Percentiles rank a stretch among this genome's conserved stretches.
Evolutionary conservation across 176 grass and related monocot genomes (phyloP).

Genomic region (Pontederia crassipes): DNA sequence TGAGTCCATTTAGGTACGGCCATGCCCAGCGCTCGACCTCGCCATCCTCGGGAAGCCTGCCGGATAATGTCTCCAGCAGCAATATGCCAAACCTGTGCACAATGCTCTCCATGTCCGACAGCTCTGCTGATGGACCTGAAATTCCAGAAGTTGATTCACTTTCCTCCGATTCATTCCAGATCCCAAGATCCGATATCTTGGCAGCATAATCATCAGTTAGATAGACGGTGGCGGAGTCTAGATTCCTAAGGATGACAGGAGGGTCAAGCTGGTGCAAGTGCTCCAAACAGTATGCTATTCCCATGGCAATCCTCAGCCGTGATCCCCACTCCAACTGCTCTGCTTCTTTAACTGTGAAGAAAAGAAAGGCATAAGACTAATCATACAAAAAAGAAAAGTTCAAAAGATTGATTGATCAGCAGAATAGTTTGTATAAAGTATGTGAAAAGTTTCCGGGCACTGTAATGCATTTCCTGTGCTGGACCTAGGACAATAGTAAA

Average conservation of each 20-base stretch:
- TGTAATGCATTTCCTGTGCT: too few relatives aligned
- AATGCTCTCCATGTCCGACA: conserved; percentile 23
- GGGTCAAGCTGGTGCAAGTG: conserved; percentile 66
- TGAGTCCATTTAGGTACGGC: conserved; percentile 22
- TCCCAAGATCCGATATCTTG: conserved; percentile 50
- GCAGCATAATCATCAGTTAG: conserved; percentile 83
- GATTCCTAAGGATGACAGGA: conserved; percentile 31
- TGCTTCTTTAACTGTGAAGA: conserved; percentile 49
- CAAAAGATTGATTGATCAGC: too few relatives aligned
- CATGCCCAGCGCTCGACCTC: conserved; percentile 33
- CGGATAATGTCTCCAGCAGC: conserved; percentile 64
- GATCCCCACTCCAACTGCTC: conserved; percentile 59
- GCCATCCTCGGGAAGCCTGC: conserved; percentile 32
- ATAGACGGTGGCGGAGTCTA: conserved; percentile 54
- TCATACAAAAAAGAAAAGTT: background rate
- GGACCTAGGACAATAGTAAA: too few relatives aligned
- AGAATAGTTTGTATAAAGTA: too few relatives aligned
- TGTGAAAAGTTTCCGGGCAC: too few relatives aligned
- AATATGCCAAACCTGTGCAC: conserved; percentile 53
- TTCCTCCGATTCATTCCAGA: conserved; percentile 25
- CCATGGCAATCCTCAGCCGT: conserved; percentile 87
- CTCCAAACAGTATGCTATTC: conserved; percentile 70
- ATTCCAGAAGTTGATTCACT: background rate
- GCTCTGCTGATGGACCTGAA: background rate
- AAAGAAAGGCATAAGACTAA: background rate